Evolutionary conservation across 371 early-diverging fungal species (phyloP), one percentile per base, ranked within the genome.

Genomic region (Mortierella sp.): DNA sequence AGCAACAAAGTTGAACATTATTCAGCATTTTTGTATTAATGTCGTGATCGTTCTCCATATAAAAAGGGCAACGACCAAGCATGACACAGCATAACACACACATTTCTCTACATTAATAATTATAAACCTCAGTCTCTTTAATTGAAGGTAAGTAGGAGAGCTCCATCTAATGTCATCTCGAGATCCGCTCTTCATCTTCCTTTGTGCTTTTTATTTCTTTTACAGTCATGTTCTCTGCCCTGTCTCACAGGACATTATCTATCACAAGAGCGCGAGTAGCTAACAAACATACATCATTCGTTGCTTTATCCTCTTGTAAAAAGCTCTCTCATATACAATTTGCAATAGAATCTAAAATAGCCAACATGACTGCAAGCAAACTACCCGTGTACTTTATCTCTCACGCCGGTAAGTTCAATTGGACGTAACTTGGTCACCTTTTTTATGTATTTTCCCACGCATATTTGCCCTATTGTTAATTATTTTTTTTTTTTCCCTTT

Each of bases 311-410:
- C 32, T 17, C 42, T 34, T n/a, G n/a, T 55, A 49, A 8, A 45
- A 31, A 26, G 15, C 2, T 55, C 54, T 19, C n/a, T 32, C 29
- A 15, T 37, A 35, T 56, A 12, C 2, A 29, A 40, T 54, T 40
- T 10, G 0, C 54, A 9, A 9, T 31, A 43, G 5, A 26, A 32
- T 12, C n/a, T 17, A 35, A 15, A 28, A 40, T 31, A 35, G 26
- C 1, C 35, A 66, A 17, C 49, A 75, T 75, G 75, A 68, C 77
- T 15, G n/a, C 63, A 51, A n/a, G 42, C 68, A 65, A 69, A 40
- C 58, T 78, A 23, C 78, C 78, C 13, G 78, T 78, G 22, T 78
- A 72, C 42, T 72, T 72, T 57, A 68, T 78, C 40, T 78, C 78
- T 22, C 78, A 78, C 43, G 78, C 72, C 23, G 78, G 76, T 76